Percentiles rank a stretch among this genome's conserved stretches.
phyloP scores from a whole-genome alignment of 1,284 basidiomycete genomes.

The Boletus calvinii region DNA sequence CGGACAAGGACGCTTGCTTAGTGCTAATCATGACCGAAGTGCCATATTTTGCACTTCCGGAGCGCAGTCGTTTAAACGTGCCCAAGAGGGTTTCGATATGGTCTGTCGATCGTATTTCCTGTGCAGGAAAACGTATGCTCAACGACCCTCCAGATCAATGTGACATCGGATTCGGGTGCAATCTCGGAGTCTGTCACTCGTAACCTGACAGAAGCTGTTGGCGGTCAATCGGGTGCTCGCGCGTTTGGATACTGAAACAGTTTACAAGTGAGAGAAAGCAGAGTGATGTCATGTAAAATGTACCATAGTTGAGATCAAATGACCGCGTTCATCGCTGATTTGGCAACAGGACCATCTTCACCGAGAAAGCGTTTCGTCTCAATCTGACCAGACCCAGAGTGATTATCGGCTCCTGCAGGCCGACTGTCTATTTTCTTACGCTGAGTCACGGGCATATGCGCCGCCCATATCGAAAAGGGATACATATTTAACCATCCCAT shows the following conservation, averaged over 20 bases:
- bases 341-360: neutral
- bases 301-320: conserved; percentile 5
- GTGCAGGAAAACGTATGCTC: neutral
- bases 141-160: conserved; percentile 45
- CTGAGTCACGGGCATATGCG: neutral
- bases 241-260: conserved; percentile 17
- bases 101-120: conserved; percentile 31
- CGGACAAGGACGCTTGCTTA: conserved; percentile 2
- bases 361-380: neutral
- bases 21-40: conserved; percentile 26
- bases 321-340: neutral
- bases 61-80: conserved; percentile 46
- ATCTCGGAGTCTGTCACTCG: conserved; percentile 43
- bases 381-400: no score
- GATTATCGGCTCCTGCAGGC: neutral
- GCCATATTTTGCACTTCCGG: conserved; percentile 52
- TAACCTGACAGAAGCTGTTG: conserved; percentile 33
- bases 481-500: conserved; percentile 32
- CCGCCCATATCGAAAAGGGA: neutral
- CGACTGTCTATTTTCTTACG: neutral
- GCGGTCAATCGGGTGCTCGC: conserved; percentile 7
- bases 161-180: conserved; percentile 46
- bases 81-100: conserved; percentile 59
- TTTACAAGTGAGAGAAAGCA: neutral
- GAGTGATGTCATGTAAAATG: neutral